Percentiles rank a stretch among this genome's conserved stretches.
phyloP scores from a whole-genome alignment of 1,284 basidiomycete genomes.

The Kwoniella shivajii region DNA sequence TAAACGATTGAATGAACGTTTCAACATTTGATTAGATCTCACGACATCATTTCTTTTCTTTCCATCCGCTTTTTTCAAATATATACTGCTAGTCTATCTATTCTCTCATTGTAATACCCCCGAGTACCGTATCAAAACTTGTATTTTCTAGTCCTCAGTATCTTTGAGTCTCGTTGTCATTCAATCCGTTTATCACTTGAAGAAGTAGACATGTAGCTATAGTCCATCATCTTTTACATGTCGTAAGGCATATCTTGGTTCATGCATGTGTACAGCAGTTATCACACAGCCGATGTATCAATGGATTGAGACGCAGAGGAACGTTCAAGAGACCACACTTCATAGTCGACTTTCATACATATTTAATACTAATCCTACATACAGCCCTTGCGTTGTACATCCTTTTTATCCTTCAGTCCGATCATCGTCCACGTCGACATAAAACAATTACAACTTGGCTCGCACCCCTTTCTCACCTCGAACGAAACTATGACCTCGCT shows the following conservation, averaged over 20 bases:
- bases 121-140: too few relatives aligned
- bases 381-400: too few relatives aligned
- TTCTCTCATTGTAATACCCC: too few relatives aligned
- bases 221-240: slow-evolving; percentile 9
- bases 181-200: too few relatives aligned
- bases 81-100: too few relatives aligned
- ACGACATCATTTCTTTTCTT: too few relatives aligned
- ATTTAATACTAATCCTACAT: neutral
- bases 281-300: too few relatives aligned
- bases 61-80: too few relatives aligned
- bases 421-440: neutral
- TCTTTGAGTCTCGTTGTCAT: neutral
- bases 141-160: neutral
- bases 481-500: slow-evolving; percentile 26
- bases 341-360: neutral
- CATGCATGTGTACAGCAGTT: neutral
- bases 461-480: slow-evolving; percentile 25
- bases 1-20: too few relatives aligned
- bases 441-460: slow-evolving; percentile 6
- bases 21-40: too few relatives aligned
- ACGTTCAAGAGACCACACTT: neutral
- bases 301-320: neutral
- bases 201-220: slow-evolving; percentile 11
- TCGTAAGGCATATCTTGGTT: neutral
- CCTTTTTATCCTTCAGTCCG: too few relatives aligned